phyloP scores from a whole-genome alignment of 2,329 filamentous ascomycete species.

The Remersonia thermophila region DNA sequence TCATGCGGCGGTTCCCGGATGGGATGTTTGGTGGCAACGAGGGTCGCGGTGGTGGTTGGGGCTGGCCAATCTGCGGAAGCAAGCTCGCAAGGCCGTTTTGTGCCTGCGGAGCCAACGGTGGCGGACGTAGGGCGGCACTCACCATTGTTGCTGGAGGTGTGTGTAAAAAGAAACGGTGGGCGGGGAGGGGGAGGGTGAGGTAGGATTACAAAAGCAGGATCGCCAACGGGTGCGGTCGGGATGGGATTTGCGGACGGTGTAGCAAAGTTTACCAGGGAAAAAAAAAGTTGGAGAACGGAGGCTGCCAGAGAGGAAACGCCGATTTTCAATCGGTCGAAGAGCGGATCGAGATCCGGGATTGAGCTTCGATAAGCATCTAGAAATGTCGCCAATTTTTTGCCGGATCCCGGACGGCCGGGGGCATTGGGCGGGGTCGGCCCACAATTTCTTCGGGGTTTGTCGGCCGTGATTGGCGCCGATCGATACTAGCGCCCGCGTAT shows the following conservation, averaged over 20 bases:
- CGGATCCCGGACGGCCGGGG: conserved; percentile 5
- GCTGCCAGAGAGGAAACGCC: conserved; percentile 4
- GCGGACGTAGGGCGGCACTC: no score
- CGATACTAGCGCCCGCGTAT: no score
- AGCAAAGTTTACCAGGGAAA: background rate
- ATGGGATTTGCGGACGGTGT: background rate
- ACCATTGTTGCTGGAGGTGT: background rate
- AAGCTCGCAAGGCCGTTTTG: background rate
- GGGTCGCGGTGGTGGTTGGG: background rate
- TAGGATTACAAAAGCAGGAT: background rate
- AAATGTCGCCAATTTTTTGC: conserved; percentile 19
- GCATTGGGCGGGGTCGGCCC: background rate
- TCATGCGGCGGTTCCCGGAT: background rate
- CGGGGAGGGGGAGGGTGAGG: background rate
- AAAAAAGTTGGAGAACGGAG: conserved; percentile 1
- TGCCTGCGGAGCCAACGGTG: no score
- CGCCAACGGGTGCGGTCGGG: background rate
- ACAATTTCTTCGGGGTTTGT: no score
- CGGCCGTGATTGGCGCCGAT: no score
- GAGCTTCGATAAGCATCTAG: conserved; percentile 26
- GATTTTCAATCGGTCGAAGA: conserved; percentile 9
- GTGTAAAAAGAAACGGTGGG: background rate
- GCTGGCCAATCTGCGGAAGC: conserved; percentile 11
- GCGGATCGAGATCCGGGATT: conserved; percentile 8
- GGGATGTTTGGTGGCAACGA: background rate